A percentile compares a stretch with the other conserved stretches of the same genome.
Conservation (phyloP, 768 basidiomycete species). For the Amanita fuliginea region DNA sequence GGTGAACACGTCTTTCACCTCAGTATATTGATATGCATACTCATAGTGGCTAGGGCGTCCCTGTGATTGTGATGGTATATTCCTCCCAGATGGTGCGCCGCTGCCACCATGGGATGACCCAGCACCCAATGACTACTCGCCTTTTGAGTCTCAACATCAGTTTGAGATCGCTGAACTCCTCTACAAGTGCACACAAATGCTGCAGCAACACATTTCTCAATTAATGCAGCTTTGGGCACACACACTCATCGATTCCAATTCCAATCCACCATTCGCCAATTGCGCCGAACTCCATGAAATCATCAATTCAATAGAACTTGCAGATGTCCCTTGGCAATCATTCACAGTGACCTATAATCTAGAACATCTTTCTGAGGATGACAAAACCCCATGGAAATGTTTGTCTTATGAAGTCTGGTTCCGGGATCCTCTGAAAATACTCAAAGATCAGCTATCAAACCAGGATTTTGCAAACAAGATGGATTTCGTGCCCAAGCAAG, state of each 20-base stretch:
- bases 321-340: constrained; percentile 19
- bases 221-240: background rate
- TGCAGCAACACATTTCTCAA: background rate
- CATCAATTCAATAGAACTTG: constrained; percentile 18
- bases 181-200: constrained; percentile 11
- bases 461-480: constrained; percentile 8
- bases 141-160: background rate
- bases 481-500: constrained; percentile 23
- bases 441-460: constrained; percentile 1
- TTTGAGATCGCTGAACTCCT: constrained; percentile 13
- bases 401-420: constrained; percentile 18
- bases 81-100: background rate
- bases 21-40: no score
- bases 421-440: constrained; percentile 8
- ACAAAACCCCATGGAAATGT: constrained; percentile 14
- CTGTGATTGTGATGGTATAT: background rate
- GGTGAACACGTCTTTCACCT: background rate
- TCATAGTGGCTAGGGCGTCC: no score
- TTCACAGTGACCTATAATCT: background rate
- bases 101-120: background rate
- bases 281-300: background rate
- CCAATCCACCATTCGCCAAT: background rate
- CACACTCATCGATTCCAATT: background rate
- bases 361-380: background rate
- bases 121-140: background rate